phyloP scores from a whole-genome alignment of 2,329 filamentous ascomycete species.

The Fusarium longipes region DNA sequence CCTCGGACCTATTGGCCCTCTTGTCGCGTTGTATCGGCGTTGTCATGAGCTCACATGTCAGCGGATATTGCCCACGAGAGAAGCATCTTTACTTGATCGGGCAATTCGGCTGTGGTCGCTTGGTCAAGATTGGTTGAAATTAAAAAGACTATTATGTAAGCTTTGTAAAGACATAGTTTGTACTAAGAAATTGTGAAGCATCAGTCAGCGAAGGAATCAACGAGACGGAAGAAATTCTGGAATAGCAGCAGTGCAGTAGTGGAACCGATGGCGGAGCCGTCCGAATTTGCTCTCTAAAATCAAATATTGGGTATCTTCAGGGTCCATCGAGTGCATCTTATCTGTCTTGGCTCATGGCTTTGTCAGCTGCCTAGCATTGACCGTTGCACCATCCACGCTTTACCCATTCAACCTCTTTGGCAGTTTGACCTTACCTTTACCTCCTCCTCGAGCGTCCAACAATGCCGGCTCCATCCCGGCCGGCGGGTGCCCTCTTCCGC shows the following conservation, averaged over 20 bases:
- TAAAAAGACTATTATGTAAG: constrained; percentile 40
- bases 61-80: constrained; percentile 5
- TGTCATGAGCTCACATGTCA: constrained; percentile 38
- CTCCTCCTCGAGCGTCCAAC: constrained; percentile 21
- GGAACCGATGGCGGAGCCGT: constrained; percentile 35
- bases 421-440: constrained; percentile 1
- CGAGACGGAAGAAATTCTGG: constrained; percentile 5
- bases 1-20: constrained; percentile 11
- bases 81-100: constrained; percentile 28
- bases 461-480: constrained; percentile 44
- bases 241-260: constrained; percentile 19
- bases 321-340: constrained; percentile 16
- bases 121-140: constrained; percentile 5
- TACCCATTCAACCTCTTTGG: constrained; percentile 18
- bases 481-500: constrained; percentile 39
- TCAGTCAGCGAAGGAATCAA: constrained; percentile 41
- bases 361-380: constrained; percentile 32
- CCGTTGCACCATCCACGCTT: constrained; percentile 27
- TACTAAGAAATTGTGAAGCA: constrained; percentile 42
- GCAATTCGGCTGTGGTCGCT: constrained; percentile 14
- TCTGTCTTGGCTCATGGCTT: constrained; percentile 30
- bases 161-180: constrained; percentile 22
- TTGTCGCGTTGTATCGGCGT: constrained; percentile 26
- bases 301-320: constrained; percentile 7
- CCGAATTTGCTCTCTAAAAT: constrained; percentile 5